Evolutionary conservation across 208 protist species (phyloP), one percentile per base, ranked within the genome.

Genomic region (Trypanosoma caninum): DNA sequence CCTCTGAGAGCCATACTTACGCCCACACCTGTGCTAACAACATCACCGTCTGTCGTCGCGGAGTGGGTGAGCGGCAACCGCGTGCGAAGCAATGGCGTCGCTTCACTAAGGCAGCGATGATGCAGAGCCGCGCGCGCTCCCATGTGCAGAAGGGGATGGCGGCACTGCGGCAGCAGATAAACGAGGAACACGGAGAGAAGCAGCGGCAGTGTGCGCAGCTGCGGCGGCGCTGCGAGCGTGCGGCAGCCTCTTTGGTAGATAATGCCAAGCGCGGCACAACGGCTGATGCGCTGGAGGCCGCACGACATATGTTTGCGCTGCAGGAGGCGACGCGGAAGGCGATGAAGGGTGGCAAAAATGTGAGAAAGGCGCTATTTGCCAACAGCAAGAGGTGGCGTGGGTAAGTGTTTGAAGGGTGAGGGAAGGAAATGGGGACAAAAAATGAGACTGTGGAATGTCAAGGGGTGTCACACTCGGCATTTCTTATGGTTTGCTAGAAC

Each of bases 221-320:
- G 16, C 72, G 74, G 23, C 65, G 56, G 9, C 20, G 38, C 2
- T 66, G 69, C 44, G 61, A 68, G 47, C n/a, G 34, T 11, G 65
- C 76, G 0, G 85, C 81, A 7, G 38, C 65, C 47, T 52, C 69
- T 16, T 53, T 92, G 10, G 75, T 87, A 53, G 35, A 35, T 42
- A 54, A 22, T 56, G 54, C 23, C 3, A 4, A 25, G 23, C 22
- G 5, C 22, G 54, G 5, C 44, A 45, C 44, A 25, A n/a, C 45
- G 8, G 72, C 72, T 25, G 50, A 64, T 18, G 68, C 83, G 20
- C 60, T 87, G 74, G 74, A 68, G 23, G 74, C 69, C 1, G 84
- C 84, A 38, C 65, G 84, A 25, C 69, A 91, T 44, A 64, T 87
- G 38, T 64, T 91, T 46, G 65, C 72, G 51, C 44, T 84, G 41